Evolutionary conservation across 2,329 filamentous ascomycete species (phyloP), one percentile per base, ranked within the genome.

Genomic region (Fusarium sp.): DNA sequence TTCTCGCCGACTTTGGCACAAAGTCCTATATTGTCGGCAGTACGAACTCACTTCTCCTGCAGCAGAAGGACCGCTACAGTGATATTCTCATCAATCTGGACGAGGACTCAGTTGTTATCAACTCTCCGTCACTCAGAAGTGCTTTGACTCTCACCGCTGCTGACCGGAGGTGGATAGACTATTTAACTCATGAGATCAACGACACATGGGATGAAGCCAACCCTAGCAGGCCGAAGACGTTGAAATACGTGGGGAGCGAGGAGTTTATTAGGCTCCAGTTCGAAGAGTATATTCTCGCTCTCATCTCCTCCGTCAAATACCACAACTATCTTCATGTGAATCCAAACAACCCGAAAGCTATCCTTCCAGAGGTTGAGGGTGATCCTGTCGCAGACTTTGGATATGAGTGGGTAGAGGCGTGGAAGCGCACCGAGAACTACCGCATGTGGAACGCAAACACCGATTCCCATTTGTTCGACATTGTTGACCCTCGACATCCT

Each of bases 21-120:
- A 98, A 98, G 84, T 98, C 96, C 4, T 99, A 98, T 79, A 93
- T 99, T 61, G 95, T 99, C 65, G 96, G 96, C 72, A 98, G 95
- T 75, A 99, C 96, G 42, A 99, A 99, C 82, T 97, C 95, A 11
- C 87, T 99, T 30, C 87, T 99, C 39, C 85, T 99, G 17, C 95
- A 98, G 79, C 96, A 99, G 81, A 97, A 92, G 81, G 96, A 99
- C 80, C 91, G 95, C 50, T 98, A 99, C 82, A 97, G 95, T 81
- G 96, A 99, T 79, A 94, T 98, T 41, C 88, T 99, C 68, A 95
- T 99, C 80, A 98, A 99, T 80, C 91, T 99, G 26, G 96, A 99
- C 81, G 95, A 98, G 73, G 90, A 93, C 75, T 93, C 90, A 6
- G 91, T 98, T 76, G 96, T 90, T 78, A 94, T 98, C 73, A 93